Base-by-base conservation (phyloP, 2,329 filamentous ascomycete genomes). In the Ophiocordyceps camponoti-rufipedis region DNA sequence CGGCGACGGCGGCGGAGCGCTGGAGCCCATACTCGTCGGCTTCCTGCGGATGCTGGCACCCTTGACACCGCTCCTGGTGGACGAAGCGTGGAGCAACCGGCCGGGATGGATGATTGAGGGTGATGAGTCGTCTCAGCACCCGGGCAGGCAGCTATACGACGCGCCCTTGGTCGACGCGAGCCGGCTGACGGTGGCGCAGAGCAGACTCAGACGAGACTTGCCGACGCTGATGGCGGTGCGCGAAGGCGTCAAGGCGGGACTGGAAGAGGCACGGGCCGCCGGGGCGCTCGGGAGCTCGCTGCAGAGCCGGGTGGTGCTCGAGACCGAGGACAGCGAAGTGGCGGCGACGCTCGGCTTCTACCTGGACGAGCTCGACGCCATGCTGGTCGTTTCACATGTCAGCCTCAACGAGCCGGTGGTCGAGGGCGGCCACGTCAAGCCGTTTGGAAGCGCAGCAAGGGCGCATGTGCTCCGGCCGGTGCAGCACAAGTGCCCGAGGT, bases 41-140 rank as follows among this genome's bases (percentile, higher is more conserved):
- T 67, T 95, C 16, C 66, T 88, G 49, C 74, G 80, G 45, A 85
- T 94, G 72, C 69, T 96, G 29, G 80, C 76, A 2, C 87, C 89
- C 1, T 74, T 94, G 46, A 82, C 81, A 10, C 89, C 89, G 1
- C 61, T 88, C 38, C 71, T 96, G 4, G 82, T 95, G 0, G 85
- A 94, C 57, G 89, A 96, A 63, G 81, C 82, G 1, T 94, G 85
- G 85, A 78, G 81, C 45, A 75, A 87, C 60, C 73, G 80, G 4
- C 85, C 88, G 0, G 61, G 67, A 10, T 73, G 70, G 60, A 72
- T 91, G 60, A 72, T 71, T 23, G 23, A 3, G 44, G 57, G 67
- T 19, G 65, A 70, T 38, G 55, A 46, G 62, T 68, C 55, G 39
- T 53, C 19, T 18, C 39, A 5, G 11, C 54, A 57, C 43, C 74